phyloP scores from a whole-genome alignment of 345 rosid genomes.

The Erucastrum elatum region DNA sequence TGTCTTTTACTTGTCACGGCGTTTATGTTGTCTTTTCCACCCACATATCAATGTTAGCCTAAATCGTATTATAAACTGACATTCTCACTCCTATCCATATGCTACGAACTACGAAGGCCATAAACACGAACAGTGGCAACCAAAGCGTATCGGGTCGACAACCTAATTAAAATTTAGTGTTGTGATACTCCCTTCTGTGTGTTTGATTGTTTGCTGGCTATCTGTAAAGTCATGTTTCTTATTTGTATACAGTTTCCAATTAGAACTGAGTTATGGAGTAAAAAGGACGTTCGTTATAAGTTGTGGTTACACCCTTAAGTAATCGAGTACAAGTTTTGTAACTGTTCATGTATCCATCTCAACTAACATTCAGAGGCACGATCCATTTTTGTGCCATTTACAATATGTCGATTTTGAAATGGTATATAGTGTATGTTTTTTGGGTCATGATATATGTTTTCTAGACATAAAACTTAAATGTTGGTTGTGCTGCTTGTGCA shows the following conservation, averaged over 20 bases:
- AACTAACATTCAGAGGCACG: constrained; percentile 23
- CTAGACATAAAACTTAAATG: constrained; percentile 2
- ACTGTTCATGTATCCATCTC: constrained; percentile 10
- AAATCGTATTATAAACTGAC: background rate
- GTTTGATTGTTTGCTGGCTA: background rate
- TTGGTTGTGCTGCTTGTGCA: constrained; percentile 12
- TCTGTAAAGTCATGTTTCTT: background rate
- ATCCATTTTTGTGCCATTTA: constrained; percentile 7
- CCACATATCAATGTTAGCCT: background rate
- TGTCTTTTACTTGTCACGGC: too few relatives aligned
- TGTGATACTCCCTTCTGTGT: background rate
- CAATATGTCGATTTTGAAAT: constrained; percentile 1
- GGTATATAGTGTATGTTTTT: background rate
- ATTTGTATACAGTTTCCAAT: background rate
- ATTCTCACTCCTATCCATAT: background rate
- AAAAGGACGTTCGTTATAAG: too few relatives aligned
- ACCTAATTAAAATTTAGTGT: background rate
- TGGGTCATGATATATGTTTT: background rate
- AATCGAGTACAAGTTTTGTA: background rate
- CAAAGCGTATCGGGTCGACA: constrained; percentile 8
- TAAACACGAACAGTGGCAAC: background rate
- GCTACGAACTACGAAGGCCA: background rate
- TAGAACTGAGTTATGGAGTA: background rate
- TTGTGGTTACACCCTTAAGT: background rate
- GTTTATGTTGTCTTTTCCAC: constrained; percentile 14